Evolutionary conservation across 768 basidiomycete species (phyloP), one percentile per base, ranked within the genome.

Genomic region (Amylocystis lapponica): DNA sequence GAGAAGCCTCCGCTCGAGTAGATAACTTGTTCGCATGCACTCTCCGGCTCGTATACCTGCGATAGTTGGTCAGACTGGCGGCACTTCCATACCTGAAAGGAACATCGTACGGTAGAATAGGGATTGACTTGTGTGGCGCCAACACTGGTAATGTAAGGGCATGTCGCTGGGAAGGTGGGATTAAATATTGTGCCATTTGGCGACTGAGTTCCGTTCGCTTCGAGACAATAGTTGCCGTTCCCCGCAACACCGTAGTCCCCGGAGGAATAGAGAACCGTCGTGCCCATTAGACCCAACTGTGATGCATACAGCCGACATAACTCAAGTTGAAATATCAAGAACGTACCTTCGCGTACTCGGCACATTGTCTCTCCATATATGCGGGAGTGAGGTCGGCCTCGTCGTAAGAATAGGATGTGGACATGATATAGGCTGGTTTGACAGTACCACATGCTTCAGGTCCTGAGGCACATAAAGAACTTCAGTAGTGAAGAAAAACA

Each of bases 241-340:
- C 72, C 70, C 3, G 66, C 68, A 27, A 73, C 72, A 44, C 72
- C 71, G 25, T 51, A 51, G 37, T 74, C 71, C 21, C 73, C 72
- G 9, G 71, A 68, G 31, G 63, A 61, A 46, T 70, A 74, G n/a
- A 74, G 49, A 25, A 74, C 45, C 1, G 72, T 65, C 1, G 57
- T 51, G 27, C 65, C 65, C 45, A 60, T 53, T 30, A 65, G 45
- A 9, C 65, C 62, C 17, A 66, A 46, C 54, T 58, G 39, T 1
- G 21, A 4, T 22, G 5, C 2, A 17, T 11, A 20, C 7, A 14
- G 1, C 27, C 4, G 22, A 27, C 27, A 43, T 4, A 17, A 7
- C 17, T 26, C 25, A 17, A 38, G 7, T 29, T 11, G 38, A 9
- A 35, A 4, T 13, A 20, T 27, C n/a, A 38, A 22, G 19, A 27